These are phyloP conservation scores for Cicer arietinum DNA, from an alignment of 306 rosid genomes.

Conservation along the genomic window DNA sequence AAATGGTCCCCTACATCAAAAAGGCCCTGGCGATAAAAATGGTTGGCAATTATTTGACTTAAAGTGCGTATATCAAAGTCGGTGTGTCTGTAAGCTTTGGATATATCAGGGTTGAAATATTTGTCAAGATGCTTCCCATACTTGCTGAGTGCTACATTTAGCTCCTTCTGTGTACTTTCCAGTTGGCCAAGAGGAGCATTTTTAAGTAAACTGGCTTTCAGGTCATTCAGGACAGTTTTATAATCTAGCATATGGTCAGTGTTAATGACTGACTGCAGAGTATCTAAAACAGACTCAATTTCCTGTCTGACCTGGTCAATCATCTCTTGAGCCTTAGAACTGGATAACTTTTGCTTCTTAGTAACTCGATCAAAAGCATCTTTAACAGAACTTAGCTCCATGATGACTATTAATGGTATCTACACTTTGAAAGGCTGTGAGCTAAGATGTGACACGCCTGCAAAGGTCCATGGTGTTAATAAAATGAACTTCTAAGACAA, in stretches of 20 bases:
- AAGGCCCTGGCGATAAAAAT: conserved; percentile 83
- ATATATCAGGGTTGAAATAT: conserved; percentile 79
- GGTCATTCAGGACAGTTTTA: conserved; percentile 60
- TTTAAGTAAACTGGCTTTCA: conserved; percentile 62
- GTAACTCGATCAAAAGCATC: conserved; percentile 80
- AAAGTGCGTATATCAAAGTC: conserved; percentile 66
- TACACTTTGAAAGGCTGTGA: conserved; percentile 33
- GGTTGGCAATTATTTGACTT: conserved; percentile 77
- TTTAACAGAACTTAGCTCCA: conserved; percentile 78
- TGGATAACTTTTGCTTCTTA: conserved; percentile 78
- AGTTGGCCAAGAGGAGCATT: conserved; percentile 65
- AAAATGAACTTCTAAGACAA: conserved; percentile 27
- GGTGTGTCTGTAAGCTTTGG: conserved; percentile 83
- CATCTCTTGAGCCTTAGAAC: conserved; percentile 73
- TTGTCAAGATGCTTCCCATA: conserved; percentile 84
- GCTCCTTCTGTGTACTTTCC: conserved; percentile 81
- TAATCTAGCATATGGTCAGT: conserved; percentile 36
- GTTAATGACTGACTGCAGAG: conserved; percentile 57
- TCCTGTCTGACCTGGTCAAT: conserved; percentile 69
- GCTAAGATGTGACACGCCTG: conserved; percentile 44
- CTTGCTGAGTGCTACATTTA: conserved; percentile 78
- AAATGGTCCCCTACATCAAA: conserved; percentile 85
- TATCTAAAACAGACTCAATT: conserved; percentile 62
- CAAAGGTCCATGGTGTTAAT: conserved; percentile 38
- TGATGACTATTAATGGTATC: conserved; percentile 49